Percentiles rank a stretch among this genome's conserved stretches.
phyloP scores from a whole-genome alignment of 441 rosid genomes.

The Raphanus hybrid region DNA sequence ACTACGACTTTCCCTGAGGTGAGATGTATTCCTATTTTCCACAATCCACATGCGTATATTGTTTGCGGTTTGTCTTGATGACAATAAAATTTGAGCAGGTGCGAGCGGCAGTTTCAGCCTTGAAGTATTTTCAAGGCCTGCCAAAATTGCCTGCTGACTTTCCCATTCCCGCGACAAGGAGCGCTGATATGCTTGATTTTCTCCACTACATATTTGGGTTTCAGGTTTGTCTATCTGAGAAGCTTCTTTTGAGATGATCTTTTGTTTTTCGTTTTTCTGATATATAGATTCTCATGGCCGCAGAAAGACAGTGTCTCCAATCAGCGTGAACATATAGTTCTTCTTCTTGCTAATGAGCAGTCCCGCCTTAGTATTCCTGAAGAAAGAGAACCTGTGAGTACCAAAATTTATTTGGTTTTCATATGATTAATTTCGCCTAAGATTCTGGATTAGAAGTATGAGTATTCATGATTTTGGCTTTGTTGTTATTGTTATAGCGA shows the following conservation, averaged over 20 bases:
- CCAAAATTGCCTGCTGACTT: slow-evolving; percentile 82
- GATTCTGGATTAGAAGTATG: slow-evolving; percentile 9
- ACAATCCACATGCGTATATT: slow-evolving; percentile 26
- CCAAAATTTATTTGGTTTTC: slow-evolving; percentile 16
- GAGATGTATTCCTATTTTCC: slow-evolving; percentile 30
- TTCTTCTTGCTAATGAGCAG: slow-evolving; percentile 94
- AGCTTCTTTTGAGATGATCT: neutral
- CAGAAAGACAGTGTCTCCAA: slow-evolving; percentile 97
- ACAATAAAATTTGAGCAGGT: slow-evolving; percentile 56
- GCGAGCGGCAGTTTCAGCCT: slow-evolving; percentile 76
- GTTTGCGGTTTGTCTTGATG: slow-evolving; percentile 35
- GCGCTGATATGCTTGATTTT: slow-evolving; percentile 84
- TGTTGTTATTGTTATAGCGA: neutral
- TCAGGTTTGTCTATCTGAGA: slow-evolving; percentile 67
- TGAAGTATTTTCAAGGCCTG: slow-evolving; percentile 70
- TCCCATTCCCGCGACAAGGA: slow-evolving; percentile 72
- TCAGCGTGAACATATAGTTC: slow-evolving; percentile 96
- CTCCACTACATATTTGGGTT: slow-evolving; percentile 90
- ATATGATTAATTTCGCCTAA: slow-evolving; percentile 12
- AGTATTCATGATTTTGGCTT: neutral
- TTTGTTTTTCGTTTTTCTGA: slow-evolving; percentile 13
- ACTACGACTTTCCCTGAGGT: slow-evolving; percentile 82
- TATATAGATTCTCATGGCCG: slow-evolving; percentile 31
- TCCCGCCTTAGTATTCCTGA: slow-evolving; percentile 77
- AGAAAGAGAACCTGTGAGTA: slow-evolving; percentile 78